Percentiles rank a stretch among this genome's conserved stretches.
Evolutionary conservation across 2,329 filamentous ascomycete species (phyloP).

Genomic region (Aspergillus sp.): DNA sequence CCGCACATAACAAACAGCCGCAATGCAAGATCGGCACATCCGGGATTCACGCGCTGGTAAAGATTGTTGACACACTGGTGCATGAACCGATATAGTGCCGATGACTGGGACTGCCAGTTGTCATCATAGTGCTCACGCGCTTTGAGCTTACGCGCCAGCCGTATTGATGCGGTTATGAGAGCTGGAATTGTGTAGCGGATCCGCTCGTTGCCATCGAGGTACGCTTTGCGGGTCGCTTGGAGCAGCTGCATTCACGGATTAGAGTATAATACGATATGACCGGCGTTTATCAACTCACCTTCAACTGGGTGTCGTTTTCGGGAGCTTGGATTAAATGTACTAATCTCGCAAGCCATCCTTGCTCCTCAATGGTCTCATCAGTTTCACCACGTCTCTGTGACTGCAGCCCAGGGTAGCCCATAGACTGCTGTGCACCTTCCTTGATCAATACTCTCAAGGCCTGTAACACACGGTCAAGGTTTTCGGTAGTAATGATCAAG

Average conservation of each 20-base stretch:
- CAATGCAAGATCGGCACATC: conserved; percentile 81
- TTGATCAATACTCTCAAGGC: conserved; percentile 89
- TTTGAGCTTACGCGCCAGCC: conserved; percentile 86
- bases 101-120: conserved; percentile 70
- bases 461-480: conserved; percentile 85
- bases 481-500: conserved; percentile 69
- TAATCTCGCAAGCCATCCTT: conserved; percentile 92
- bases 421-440: conserved; percentile 81
- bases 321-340: conserved; percentile 80
- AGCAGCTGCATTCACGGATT: conserved; percentile 56
- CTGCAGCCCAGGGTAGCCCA: conserved; percentile 77
- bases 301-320: conserved; percentile 91
- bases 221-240: conserved; percentile 82
- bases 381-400: conserved; percentile 78
- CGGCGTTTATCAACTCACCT: conserved; percentile 42
- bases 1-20: conserved; percentile 89
- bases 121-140: conserved; percentile 81
- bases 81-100: conserved; percentile 91
- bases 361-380: conserved; percentile 96
- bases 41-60: conserved; percentile 78
- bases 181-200: conserved; percentile 95
- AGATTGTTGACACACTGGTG: conserved; percentile 83
- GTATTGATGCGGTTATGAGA: conserved; percentile 83
- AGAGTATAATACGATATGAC: conserved; percentile 13
- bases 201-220: conserved; percentile 86